Base-by-base conservation (phyloP, 176 grass and related monocot species). In the Thalia dealbata region DNA sequence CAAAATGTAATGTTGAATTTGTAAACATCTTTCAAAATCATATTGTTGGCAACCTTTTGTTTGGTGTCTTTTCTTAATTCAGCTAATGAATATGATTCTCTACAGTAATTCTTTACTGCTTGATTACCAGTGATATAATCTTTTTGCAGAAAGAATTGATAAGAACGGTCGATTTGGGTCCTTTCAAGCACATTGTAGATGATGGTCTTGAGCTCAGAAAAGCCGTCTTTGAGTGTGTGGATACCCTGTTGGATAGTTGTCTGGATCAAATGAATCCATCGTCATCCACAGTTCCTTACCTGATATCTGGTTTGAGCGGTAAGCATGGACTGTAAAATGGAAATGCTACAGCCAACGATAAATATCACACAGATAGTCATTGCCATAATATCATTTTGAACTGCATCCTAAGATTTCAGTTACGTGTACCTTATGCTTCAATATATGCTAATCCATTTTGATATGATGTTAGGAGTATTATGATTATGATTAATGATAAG, bases 181-280 rank as follows among this genome's bases (percentile, higher is more conserved):
- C 91, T 76, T 96, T 96, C 78, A 96, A 96, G 75, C 91, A 96
- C 69, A 84, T 96, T 77, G 91, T 96, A 42, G 91, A 91, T 51
- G 91, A 96, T 59, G 91, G 91, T 35, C 85, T 96, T 83, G 87
- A 96, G 78, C 84, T 96, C 50, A 85, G 91, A 75, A 96, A 96
- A 91, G 85, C 91, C 65, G 91, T 85, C 50, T 96, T 96, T 84
- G 91, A 96, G 73, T 96, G 91, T 80, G 91, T 96, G 1, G 91
- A 96, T 72, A 96, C 88, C 7, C 69, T 96, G 73, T 81, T 96
- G 52, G 91, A 96, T 70, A 86, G 88, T 74, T 96, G 91, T 83
- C 88, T 96, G 78, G 91, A 96, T 79, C 91, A 96, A 96, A 79
- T 96, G 52, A 91, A 91, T 62, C 91, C 91, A 18, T 91, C 88